These are phyloP conservation scores for Aquilaria sinensis DNA, from an alignment of 345 rosid genomes.

Conservation along the genomic window DNA sequence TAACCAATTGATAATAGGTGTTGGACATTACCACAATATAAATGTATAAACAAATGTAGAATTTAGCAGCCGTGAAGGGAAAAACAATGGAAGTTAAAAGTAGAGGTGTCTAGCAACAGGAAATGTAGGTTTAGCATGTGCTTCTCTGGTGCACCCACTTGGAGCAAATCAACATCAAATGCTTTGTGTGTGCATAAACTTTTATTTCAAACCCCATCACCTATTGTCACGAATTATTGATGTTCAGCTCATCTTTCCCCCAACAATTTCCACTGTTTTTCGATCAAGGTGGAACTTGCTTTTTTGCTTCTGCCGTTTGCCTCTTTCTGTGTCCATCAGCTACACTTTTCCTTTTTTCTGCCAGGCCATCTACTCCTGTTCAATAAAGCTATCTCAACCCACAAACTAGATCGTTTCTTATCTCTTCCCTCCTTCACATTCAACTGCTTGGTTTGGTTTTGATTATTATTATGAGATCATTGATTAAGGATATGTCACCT, in stretches of 20 bases:
- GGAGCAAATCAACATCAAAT: slow-evolving; percentile 35
- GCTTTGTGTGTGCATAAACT: slow-evolving; percentile 19
- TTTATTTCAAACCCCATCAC: slow-evolving; percentile 25
- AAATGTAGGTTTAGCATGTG: slow-evolving; percentile 44
- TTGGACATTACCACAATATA: too few relatives aligned
- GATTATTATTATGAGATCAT: background rate
- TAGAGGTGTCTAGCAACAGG: background rate
- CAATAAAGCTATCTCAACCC: slow-evolving; percentile 7
- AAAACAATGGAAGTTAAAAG: background rate
- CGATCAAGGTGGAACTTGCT: slow-evolving; percentile 5
- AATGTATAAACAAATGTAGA: too few relatives aligned
- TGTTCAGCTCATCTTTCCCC: slow-evolving; percentile 30
- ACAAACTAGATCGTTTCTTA: slow-evolving; percentile 1
- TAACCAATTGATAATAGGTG: too few relatives aligned
- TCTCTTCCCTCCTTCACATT: background rate
- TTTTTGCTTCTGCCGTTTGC: slow-evolving; percentile 16
- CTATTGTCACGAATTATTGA: slow-evolving; percentile 39
- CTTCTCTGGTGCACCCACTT: slow-evolving; percentile 40
- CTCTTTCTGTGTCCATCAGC: slow-evolving; percentile 14
- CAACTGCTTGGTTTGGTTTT: slow-evolving; percentile 4
- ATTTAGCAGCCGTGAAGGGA: too few relatives aligned
- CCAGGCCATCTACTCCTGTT: slow-evolving; percentile 11
- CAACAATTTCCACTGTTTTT: slow-evolving; percentile 9
- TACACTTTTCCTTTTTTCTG: slow-evolving; percentile 12
- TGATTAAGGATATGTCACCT: slow-evolving; percentile 2